Evolutionary conservation across 208 protist genomes (phyloP), one percentile per base, ranked within the genome.

Genomic region (Wallacemonas sp.): DNA sequence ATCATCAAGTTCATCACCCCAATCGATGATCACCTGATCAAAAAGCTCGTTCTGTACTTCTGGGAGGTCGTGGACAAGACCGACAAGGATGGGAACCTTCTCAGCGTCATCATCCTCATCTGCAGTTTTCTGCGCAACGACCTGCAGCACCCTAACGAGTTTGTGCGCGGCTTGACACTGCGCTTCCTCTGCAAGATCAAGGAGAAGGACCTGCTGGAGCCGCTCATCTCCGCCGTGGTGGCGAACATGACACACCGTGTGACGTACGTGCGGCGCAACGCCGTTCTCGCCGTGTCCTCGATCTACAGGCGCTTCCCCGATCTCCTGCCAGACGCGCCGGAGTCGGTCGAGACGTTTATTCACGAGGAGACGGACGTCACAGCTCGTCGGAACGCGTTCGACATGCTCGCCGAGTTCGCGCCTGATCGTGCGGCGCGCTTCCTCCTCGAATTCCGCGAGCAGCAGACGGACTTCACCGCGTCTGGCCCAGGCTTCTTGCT

Each of bases 141-240:
- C 77, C 81, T 99, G 22, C 86, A 94, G 46, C 97, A 99, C 76
- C 97, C 97, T 6, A 99, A 99, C 77, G 98, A 99, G 88, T 99
- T 98, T 74, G 83, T 99, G 36, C 86, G 98, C 0, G 98, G 97
- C 33, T 86, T 92, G 30, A 99, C 98, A 27, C 84, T 99, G 42
- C 92, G 98, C 61, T 99, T 99, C 73, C 70, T 99, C 13, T 99
- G 95, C 86, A 98, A 98, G 73, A 71, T 99, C 26, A 95, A 95
- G 55, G 96, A 99, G 70, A 62, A 85, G 39, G 97, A 99, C 39
- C 70, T 99, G 9, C 80, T 99, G 21, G 98, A 99, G 77, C 96
- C 97, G n/a, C 93, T 99, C 19, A 86, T 99, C 42, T 92, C 94
- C 1, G 77, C 91, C 17, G 84, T 99, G 17, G 79, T 91, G 39